phyloP scores from a whole-genome alignment of 257 asterid species.

The Cinchona pubescens region DNA sequence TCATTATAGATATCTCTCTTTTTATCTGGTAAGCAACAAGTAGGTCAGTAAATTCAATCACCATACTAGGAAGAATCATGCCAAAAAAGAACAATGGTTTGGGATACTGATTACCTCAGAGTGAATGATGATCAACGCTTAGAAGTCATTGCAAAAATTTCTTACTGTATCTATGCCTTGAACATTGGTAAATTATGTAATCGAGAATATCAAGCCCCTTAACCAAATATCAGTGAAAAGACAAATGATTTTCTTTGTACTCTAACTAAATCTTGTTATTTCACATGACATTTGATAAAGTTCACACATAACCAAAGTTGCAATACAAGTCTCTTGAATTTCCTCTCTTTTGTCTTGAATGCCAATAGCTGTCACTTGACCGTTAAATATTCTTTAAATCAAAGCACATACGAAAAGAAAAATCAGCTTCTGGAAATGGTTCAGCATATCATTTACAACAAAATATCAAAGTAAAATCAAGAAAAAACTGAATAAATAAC shows the following conservation, averaged over 20 bases:
- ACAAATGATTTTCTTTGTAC: not conserved
- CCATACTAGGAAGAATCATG: not conserved
- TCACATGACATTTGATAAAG: not conserved
- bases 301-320: not conserved
- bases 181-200: not conserved
- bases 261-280: not conserved
- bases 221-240: not conserved
- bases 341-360: not conserved
- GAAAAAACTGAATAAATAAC: constrained; percentile 49
- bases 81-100: not conserved
- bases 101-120: not conserved
- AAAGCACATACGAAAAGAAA: not conserved
- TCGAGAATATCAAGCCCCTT: no score
- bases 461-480: not conserved
- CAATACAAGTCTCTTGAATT: no score
- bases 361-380: not conserved
- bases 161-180: not conserved
- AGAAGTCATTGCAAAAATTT: not conserved
- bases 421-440: not conserved
- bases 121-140: not conserved
- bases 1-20: constrained; percentile 90
- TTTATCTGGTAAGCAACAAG: constrained; percentile 57
- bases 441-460: not conserved
- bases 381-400: not conserved
- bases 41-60: constrained; percentile 14